Evolutionary conservation across 257 asterid species (phyloP).

Genomic region (Solanum arcanum): DNA sequence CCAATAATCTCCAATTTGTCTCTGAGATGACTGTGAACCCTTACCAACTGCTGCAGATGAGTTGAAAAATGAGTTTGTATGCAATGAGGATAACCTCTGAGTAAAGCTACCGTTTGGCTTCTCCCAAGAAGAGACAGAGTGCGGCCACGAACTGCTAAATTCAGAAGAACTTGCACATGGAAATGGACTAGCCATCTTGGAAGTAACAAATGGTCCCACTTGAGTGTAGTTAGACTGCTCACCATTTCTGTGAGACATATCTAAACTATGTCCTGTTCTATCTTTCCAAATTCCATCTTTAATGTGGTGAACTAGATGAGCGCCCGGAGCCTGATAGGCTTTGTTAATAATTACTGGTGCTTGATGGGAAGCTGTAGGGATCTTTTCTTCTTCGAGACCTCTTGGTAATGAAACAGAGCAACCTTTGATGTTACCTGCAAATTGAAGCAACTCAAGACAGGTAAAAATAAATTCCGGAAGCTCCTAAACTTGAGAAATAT

Average conservation of each 20-base stretch:
- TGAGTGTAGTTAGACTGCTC: conserved; percentile 20
- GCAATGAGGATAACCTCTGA: conserved; percentile 33
- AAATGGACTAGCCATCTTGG: conserved; percentile 33
- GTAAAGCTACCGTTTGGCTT: conserved; percentile 42
- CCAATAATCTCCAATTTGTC: conserved; percentile 41
- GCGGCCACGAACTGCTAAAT: conserved; percentile 37
- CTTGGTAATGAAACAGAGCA: conserved; percentile 19
- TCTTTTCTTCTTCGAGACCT: conserved; percentile 35
- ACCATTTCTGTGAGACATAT: conserved; percentile 22
- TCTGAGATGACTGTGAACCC: conserved; percentile 22
- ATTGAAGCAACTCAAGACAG: conserved; percentile 7
- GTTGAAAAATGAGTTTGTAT: conserved; percentile 25
- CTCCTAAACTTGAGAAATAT: neutral
- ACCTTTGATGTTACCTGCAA: conserved; percentile 40
- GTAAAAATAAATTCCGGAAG: neutral
- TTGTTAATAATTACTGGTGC: conserved; percentile 30
- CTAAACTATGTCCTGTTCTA: conserved; percentile 21
- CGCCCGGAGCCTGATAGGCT: conserved; percentile 19
- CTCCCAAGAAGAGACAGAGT: conserved; percentile 45
- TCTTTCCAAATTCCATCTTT: conserved; percentile 48
- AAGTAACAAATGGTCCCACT: conserved; percentile 30
- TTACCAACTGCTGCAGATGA: conserved; percentile 29
- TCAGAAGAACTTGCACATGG: conserved; percentile 30
- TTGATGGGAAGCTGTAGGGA: conserved; percentile 22
- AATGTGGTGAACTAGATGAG: conserved; percentile 24